Base-by-base conservation (phyloP, 2,329 filamentous ascomycete species). In the Elsinoe perseae region DNA sequence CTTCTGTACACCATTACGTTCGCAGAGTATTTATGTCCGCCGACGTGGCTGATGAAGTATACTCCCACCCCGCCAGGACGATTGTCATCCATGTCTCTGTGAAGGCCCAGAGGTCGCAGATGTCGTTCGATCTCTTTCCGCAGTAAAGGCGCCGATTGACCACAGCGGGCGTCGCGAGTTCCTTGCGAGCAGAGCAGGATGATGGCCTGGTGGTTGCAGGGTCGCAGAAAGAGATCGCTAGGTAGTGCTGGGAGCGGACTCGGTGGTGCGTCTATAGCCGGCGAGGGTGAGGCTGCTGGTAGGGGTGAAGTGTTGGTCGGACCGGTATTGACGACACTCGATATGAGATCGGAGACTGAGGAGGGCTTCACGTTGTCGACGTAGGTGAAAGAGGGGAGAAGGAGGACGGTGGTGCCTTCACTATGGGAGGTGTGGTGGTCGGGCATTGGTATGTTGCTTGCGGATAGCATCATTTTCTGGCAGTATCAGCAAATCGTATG, bases 11-110 rank as follows among this genome's bases (percentile, higher is more conserved):
- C 78, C 76, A 98, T 87, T 64, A 97, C 83, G 65, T 98, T 98
- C 25, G 93, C 93, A 46, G 85, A 84, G 73, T 95, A 97, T 75
- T 96, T 96, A 76, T 98, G 93, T 0, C 93, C 93, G 25, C 93
- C 93, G 2, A 96, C 90, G 67, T 98, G 93, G 63, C 84, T 92
- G 67, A 97, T 95, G 68, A 96, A 97, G 73, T 95, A 95, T 61
- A 98, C 88, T 0, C 89, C 92, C 4, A 96, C 92, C 10, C 93
- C 93, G 9, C 92, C 92, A 0, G 91, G 89, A 57, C 93, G 76
- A 69, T 90, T 84, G 69, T 98, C 93, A 67, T 95, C 83, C 46
- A 93, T 73, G 68, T 97, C 92, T 27, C 93, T 84, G 70, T 86
- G 91, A 18, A 98, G 74, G 0, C 90, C 91, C 10, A 95, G 76